These are phyloP conservation scores for Candida ascalaphidarum DNA, from an alignment of 805 yeast genomes.

Conservation along the genomic window DNA sequence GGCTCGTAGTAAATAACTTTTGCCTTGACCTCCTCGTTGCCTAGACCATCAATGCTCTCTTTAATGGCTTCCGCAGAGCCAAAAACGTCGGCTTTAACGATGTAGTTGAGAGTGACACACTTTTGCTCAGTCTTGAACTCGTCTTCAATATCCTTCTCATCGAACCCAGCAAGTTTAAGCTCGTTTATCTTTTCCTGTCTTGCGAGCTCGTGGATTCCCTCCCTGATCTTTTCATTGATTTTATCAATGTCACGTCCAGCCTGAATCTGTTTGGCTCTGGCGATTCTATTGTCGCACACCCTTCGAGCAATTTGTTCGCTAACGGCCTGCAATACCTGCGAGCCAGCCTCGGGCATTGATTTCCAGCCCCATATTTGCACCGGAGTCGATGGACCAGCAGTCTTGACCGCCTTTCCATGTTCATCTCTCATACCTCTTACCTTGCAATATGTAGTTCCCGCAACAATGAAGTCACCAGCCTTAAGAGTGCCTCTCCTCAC, in stretches of 20 bases:
- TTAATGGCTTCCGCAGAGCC: conserved; percentile 93
- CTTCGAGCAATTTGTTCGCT: conserved; percentile 69
- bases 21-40: conserved; percentile 76
- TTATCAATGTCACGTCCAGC: conserved; percentile 60
- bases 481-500: conserved; percentile 72
- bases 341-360: conserved; percentile 87
- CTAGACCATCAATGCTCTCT: conserved; percentile 74
- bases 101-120: conserved; percentile 40
- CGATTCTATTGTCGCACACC: conserved; percentile 57
- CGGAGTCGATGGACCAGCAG: conserved; percentile 82
- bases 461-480: conserved; percentile 66
- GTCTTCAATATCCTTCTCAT: conserved; percentile 35
- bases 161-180: conserved; percentile 54
- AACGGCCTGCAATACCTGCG: conserved; percentile 66
- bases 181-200: conserved; percentile 48
- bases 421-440: conserved; percentile 76
- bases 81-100: conserved; percentile 84
- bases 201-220: conserved; percentile 42
- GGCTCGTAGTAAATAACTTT: conserved; percentile 67
- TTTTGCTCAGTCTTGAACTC: conserved; percentile 7
- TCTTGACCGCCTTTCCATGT: conserved; percentile 48
- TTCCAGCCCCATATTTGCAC: conserved; percentile 94
- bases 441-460: conserved; percentile 82
- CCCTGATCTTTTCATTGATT: conserved; percentile 60
- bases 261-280: conserved; percentile 41